phyloP scores from a whole-genome alignment of 2,329 filamentous ascomycete genomes.

The Colletotrichum sublineola region DNA sequence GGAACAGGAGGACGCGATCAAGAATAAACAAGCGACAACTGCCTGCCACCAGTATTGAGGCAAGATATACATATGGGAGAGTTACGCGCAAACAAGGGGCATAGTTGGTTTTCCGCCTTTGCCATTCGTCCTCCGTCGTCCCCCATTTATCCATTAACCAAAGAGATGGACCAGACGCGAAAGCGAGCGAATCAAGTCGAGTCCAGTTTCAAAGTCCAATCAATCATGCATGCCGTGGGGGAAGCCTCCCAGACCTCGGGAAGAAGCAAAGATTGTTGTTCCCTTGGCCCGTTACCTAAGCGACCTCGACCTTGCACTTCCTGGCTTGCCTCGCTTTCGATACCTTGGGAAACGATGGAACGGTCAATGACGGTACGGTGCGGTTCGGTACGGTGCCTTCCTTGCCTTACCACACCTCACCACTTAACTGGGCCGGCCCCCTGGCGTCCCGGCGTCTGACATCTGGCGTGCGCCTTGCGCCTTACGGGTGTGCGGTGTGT shows the following conservation, averaged over 20 bases:
- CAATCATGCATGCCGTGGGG: neutral
- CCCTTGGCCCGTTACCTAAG: neutral
- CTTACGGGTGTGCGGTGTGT: slow-evolving; percentile 1
- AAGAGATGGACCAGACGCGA: neutral
- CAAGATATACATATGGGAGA: neutral
- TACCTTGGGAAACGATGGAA: neutral
- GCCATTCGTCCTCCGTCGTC: neutral
- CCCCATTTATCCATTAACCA: neutral
- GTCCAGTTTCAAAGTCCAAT: neutral
- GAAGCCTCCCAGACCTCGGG: neutral
- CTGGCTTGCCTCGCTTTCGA: neutral
- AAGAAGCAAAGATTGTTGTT: neutral
- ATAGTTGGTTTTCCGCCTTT: neutral
- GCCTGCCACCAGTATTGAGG: neutral
- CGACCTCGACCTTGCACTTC: neutral
- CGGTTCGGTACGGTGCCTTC: slow-evolving; percentile 16
- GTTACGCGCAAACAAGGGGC: neutral
- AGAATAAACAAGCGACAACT: slow-evolving; percentile 10
- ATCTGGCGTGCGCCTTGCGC: slow-evolving; percentile 22
- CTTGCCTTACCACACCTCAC: slow-evolving; percentile 24
- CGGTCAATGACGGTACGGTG: slow-evolving; percentile 13
- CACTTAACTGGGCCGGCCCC: slow-evolving; percentile 20
- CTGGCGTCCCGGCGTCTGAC: slow-evolving; percentile 9
- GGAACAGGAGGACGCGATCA: neutral
- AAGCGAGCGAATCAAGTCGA: neutral